Conservation (phyloP, 2,329 filamentous ascomycete species). For the Botrytis sinoallii region DNA sequence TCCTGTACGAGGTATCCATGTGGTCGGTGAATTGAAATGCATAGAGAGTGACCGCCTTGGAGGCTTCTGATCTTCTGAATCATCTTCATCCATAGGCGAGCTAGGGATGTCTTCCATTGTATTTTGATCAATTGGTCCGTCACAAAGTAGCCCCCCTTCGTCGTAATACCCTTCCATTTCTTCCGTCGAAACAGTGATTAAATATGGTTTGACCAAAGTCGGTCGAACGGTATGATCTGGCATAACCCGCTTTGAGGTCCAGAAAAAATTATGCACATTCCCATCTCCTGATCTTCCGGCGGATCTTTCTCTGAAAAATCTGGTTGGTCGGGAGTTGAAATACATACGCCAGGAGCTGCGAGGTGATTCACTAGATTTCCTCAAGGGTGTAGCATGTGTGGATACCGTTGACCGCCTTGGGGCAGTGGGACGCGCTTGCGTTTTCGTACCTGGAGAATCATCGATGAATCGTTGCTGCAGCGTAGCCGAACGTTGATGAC, state of each 20-base stretch:
- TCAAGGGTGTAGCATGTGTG: slow-evolving; percentile 24
- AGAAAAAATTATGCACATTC: slow-evolving; percentile 27
- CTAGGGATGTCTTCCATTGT: neutral
- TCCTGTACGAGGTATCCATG: slow-evolving; percentile 55
- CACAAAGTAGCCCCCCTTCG: slow-evolving; percentile 30
- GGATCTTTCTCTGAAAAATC: slow-evolving; percentile 32
- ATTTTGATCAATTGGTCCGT: slow-evolving; percentile 29
- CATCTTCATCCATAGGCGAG: slow-evolving; percentile 8
- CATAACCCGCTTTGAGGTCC: slow-evolving; percentile 35
- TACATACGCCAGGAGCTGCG: slow-evolving; percentile 35
- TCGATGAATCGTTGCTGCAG: slow-evolving; percentile 51
- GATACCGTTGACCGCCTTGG: slow-evolving; percentile 20
- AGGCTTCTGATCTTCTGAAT: slow-evolving; percentile 40
- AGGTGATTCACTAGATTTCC: slow-evolving; percentile 26
- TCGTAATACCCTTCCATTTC: slow-evolving; percentile 25
- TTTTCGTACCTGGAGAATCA: slow-evolving; percentile 27
- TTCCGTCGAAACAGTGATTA: slow-evolving; percentile 28
- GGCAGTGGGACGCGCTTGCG: slow-evolving; percentile 22
- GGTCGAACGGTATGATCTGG: slow-evolving; percentile 32
- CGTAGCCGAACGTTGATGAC: slow-evolving; percentile 72
- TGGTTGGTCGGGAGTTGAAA: slow-evolving; percentile 37
- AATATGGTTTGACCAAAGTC: slow-evolving; percentile 36
- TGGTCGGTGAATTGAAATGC: slow-evolving; percentile 55
- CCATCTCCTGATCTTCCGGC: slow-evolving; percentile 33
- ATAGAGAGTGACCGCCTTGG: slow-evolving; percentile 56